Evolutionary conservation across 1,284 basidiomycete genomes (phyloP).

Genomic region (Melampsora larici-populina): DNA sequence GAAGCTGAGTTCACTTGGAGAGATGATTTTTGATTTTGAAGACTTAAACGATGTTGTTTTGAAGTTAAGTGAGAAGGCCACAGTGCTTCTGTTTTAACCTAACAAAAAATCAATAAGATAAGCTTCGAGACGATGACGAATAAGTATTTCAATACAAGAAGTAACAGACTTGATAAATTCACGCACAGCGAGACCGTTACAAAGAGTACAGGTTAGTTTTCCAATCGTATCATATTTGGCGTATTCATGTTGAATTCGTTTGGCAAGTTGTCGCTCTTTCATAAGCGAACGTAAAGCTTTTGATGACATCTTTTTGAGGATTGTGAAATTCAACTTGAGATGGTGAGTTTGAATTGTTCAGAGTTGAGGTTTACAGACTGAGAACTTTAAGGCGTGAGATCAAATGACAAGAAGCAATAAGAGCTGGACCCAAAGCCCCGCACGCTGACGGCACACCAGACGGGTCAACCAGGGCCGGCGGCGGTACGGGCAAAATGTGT

Average conservation of each 20-base stretch:
- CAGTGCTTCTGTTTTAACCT: slow-evolving; percentile 42
- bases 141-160: background rate
- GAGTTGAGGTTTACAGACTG: too few species aligned
- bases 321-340: too few species aligned
- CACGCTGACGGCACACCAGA: too few species aligned
- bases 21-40: slow-evolving; percentile 8
- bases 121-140: background rate
- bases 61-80: slow-evolving; percentile 41
- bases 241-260: slow-evolving; percentile 41
- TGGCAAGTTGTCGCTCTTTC: slow-evolving; percentile 40
- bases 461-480: too few species aligned
- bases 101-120: background rate
- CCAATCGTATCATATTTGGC: slow-evolving; percentile 38
- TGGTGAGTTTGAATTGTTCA: too few species aligned
- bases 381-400: too few species aligned
- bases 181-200: slow-evolving; percentile 37
- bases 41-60: slow-evolving; percentile 37
- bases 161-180: background rate
- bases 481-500: too few species aligned
- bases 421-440: too few species aligned
- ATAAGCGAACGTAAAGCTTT: slow-evolving; percentile 40
- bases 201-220: slow-evolving; percentile 37
- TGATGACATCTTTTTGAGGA: slow-evolving; percentile 16
- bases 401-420: too few species aligned
- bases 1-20: background rate